Base-by-base conservation (phyloP, 2,329 filamentous ascomycete genomes). In the Beauveria bassiana region DNA sequence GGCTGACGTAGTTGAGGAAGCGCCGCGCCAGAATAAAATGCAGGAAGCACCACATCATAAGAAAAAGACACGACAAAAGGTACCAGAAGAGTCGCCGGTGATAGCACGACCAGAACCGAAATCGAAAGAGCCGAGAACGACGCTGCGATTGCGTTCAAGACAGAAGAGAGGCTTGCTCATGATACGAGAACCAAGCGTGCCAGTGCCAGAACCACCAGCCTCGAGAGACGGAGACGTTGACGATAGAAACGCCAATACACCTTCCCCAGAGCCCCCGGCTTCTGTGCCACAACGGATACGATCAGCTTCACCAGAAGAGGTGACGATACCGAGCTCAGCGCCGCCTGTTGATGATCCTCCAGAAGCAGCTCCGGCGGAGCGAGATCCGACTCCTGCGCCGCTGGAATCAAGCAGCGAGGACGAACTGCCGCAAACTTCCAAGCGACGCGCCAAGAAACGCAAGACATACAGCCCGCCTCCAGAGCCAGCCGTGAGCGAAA, bases 101-200 rank as follows among this genome's bases (percentile, higher is more conserved):
- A 6, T 46, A 24, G n/a, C 14, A 7, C 18, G 38, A 12, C 22
- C 5, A 22, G 54, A 58, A 22, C 0, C 52, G 9, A 42, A 43
- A 28, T 24, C 24, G 24, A 55, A 57, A 12, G 47, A 57, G 31
- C 61, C 26, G n/a, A 59, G 40, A n/a, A 61, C 61, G 16, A 56
- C 34, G 28, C 52, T 63, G 22, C 46, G 61, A 31, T 58, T 63
- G 49, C 57, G 57, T 5, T 53, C 61, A 14, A 61, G 61, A 49
- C 58, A 63, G 28, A 54, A 51, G 20, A 54, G 61, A 34, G 61
- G 61, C 3, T 20, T 63, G 16, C 51, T 63, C 12, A 61, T 63
- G 61, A 38, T 63, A 40, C 57, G 34, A 20, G 52, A 63, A 28
- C 38, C 56, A 26, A 43, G 18, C 14, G 1, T 10, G 3, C 51